Evolutionary conservation across 2,329 filamentous ascomycete species (phyloP), one percentile per base, ranked within the genome.

Genomic region (Chaetomiaceae sp.): DNA sequence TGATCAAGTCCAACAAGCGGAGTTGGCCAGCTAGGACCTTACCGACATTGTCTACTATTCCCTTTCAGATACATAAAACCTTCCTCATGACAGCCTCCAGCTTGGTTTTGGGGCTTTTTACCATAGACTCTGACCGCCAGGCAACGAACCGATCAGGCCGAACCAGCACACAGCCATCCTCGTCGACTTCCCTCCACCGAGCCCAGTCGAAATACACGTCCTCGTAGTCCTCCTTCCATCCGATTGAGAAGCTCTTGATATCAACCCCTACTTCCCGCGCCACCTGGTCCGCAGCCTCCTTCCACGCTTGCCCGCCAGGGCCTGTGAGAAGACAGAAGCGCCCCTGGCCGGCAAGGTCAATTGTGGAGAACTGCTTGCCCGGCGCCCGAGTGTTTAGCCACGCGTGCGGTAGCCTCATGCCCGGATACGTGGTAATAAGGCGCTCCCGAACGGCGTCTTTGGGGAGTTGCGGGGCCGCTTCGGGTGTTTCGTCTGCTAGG

Each of bases 151-250:
- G 66, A 68, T 86, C 82, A 1, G 82, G 82, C 11, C 82, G 67
- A 4, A 79, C 74, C 18, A 85, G 69, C n/a, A 85, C 72, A 60
- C 73, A 78, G 1, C 82, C 81, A 53, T 77, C 73, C 56, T 84
- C 82, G 16, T 75, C 73, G 1, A 85, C 73, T 37, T 77, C 79
- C 14, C 79, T 70, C 48, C 71, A 65, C 42, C 68, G 65, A 9
- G 70, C 73, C 82, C 82, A 86, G 51, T 83, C 79, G 55, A 75
- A 75, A 63, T 85, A 85, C 0, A 80, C 72, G 61, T 86, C 83
- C 62, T 84, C 76, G 57, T 74, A 85, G 53, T 85, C 80, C 55
- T 79, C 75, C 11, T 72, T 68, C 66, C 73, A 81, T 0, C 83
- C 82, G 57, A 86, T 79, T 2, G 70, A 72, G 55, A 78, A 74